A percentile compares a stretch with the other conserved stretches of the same genome.
Conservation (phyloP, 257 asterid genomes). For the Cruciata laevipes region DNA sequence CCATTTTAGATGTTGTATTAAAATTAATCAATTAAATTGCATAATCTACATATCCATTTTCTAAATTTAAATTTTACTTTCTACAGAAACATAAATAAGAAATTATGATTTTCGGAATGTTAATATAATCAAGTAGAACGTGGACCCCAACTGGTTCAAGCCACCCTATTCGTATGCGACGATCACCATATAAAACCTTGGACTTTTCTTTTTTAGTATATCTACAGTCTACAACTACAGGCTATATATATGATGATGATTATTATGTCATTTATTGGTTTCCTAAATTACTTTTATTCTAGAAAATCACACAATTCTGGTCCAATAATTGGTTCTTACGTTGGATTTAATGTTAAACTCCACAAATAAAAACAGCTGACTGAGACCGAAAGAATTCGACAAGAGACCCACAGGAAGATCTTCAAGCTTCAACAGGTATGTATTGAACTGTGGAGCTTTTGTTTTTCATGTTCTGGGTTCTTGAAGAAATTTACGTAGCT, state of each 20-base stretch:
- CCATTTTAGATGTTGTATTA: too few species aligned
- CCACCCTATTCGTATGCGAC: background rate
- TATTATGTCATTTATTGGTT: background rate
- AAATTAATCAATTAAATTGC: too few species aligned
- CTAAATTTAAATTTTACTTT: background rate
- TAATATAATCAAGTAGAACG: background rate
- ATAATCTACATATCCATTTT: too few species aligned
- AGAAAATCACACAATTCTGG: background rate
- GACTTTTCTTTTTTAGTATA: background rate
- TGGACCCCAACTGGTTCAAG: background rate
- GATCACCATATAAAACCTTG: background rate
- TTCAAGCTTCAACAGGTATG: conserved; percentile 29
- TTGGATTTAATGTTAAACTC: conserved; percentile 13
- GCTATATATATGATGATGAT: background rate
- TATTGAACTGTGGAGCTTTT: background rate
- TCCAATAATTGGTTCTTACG: conserved; percentile 15
- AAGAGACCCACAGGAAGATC: conserved; percentile 15
- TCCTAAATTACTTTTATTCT: background rate
- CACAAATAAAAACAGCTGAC: background rate
- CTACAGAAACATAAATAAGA: background rate
- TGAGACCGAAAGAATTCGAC: conserved; percentile 10
- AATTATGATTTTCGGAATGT: background rate
- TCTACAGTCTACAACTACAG: background rate
- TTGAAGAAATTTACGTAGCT: background rate
- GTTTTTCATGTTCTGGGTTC: background rate